Conservation (phyloP, 2,329 filamentous ascomycete genomes). For the Penicillium concentricum region DNA sequence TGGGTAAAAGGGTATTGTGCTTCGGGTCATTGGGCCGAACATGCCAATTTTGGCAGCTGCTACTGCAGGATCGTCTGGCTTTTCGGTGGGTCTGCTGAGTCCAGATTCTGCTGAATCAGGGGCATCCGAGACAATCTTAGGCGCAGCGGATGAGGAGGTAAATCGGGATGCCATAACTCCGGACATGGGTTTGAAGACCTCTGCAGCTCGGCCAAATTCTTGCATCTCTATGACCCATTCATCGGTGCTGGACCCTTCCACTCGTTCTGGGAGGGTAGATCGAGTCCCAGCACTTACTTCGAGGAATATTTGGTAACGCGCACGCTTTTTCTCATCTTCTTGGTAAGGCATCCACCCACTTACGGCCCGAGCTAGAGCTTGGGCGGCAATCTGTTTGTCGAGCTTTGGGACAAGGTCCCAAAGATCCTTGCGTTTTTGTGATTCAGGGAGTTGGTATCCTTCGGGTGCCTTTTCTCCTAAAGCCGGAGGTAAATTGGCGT, state of each 20-base stretch:
- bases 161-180: conserved; percentile 93
- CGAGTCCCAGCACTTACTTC: conserved; percentile 69
- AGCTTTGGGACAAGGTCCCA: conserved; percentile 62
- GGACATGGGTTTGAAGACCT: conserved; percentile 87
- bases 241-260: conserved; percentile 55
- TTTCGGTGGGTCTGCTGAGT: conserved; percentile 52
- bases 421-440: conserved; percentile 60
- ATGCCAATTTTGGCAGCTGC: conserved; percentile 86
- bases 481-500: conserved; percentile 72
- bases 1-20: conserved; percentile 70
- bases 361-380: conserved; percentile 64
- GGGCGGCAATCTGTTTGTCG: conserved; percentile 65
- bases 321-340: conserved; percentile 74
- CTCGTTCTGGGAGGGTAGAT: conserved; percentile 58
- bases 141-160: conserved; percentile 58
- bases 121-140: conserved; percentile 41
- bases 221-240: conserved; percentile 78
- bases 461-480: conserved; percentile 68
- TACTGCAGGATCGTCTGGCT: conserved; percentile 73
- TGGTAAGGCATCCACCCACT: conserved; percentile 78
- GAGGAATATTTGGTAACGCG: conserved; percentile 79
- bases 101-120: conserved; percentile 36
- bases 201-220: conserved; percentile 72
- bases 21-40: conserved; percentile 86
- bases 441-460: conserved; percentile 62